Percentiles rank a stretch among this genome's conserved stretches.
phyloP scores from a whole-genome alignment of 192 early-diverging fungal genomes.

The Dissophora ornata region DNA sequence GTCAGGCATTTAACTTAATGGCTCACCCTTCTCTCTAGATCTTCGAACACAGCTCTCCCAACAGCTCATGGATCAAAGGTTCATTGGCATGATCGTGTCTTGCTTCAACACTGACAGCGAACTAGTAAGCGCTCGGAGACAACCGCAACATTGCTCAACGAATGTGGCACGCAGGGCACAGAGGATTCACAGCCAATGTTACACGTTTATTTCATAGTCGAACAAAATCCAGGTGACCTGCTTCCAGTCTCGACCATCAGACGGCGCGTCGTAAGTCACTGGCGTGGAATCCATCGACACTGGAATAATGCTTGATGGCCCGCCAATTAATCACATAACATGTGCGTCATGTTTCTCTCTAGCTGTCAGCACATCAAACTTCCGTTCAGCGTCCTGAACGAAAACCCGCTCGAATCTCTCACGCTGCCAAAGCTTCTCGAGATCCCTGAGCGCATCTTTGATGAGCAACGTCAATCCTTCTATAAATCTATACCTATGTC shows the following conservation, averaged over 20 bases:
- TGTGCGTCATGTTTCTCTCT: too few species aligned
- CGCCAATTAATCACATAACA: too few species aligned
- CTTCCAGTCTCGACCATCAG: constrained; percentile 50
- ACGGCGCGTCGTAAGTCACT: constrained; percentile 16
- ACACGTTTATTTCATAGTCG: too few species aligned
- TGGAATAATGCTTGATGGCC: too few species aligned
- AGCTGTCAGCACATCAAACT: constrained; percentile 45
- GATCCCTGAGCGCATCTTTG: constrained; percentile 53
- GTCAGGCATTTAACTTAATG: too few species aligned
- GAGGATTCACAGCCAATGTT: too few species aligned
- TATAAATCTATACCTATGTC: constrained; percentile 54
- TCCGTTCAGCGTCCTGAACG: constrained; percentile 48
- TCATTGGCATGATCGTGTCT: constrained; percentile 64
- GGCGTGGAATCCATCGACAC: too few species aligned
- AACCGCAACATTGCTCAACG: too few species aligned
- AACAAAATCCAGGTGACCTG: constrained; percentile 60
- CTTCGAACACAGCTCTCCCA: constrained; percentile 61
- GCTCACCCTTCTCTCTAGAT: constrained; percentile 26
- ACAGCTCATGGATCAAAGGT: constrained; percentile 61
- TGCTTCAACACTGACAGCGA: constrained; percentile 60
- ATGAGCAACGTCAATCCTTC: constrained; percentile 58
- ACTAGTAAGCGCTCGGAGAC: constrained; percentile 33
- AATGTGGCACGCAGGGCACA: too few species aligned
- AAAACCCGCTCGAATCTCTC: constrained; percentile 44
- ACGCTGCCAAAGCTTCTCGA: constrained; percentile 49